Base-by-base conservation (phyloP, 73 alveolate species). In the Paramecium primaurelia region DNA sequence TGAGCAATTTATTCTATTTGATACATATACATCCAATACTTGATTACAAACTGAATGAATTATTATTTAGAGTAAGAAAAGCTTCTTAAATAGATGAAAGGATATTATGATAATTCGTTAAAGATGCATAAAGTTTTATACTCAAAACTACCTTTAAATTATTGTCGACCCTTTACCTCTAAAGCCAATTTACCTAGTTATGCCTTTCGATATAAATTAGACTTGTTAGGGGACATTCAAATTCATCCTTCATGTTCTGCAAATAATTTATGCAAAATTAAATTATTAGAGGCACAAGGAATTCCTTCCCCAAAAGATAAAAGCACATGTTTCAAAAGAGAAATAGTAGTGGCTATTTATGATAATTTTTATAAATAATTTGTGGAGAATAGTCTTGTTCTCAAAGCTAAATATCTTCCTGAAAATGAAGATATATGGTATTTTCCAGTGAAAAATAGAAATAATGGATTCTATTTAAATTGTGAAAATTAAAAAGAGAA, bases 291-390 rank as follows among this genome's bases (percentile, higher is more conserved):
- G 14, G 45, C 77, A 25, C 9, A 45, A 26, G 75, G 91, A 0
- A 49, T 80, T 12, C 91, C 91, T 10, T 45, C 77, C 18, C 71
- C 77, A 32, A 18, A 25, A 32, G 75, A 49, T 18, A 25, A 25
- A 20, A 28, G 34, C 20, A 80, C 30, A 22, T 32, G 47, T 20
- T 45, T 80, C 22, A 80, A 42, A 47, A 80, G 91, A 80, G 91
- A 80, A 47, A 25, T 40, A 20, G 30, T 80, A 1, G 91, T 80
- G n/a, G 91, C 77, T 7, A n/a, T 80, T 14, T 80, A 80, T 47
- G 91, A 80, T 80, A 80, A 80, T 11, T 80, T 80, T 80, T 80
- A 80, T 45, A 22, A 40, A 22, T 14, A 42, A 80, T 80, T 80
- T 80, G 28, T 47, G 3, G 91, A 80, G n/a, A 80, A 80, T 8